A percentile compares a stretch with the other conserved stretches of the same genome.
These are phyloP conservation scores for Phaeomoniella chlamydospora DNA, from an alignment of 2,329 filamentous ascomycete genomes.

Conservation along the genomic window DNA sequence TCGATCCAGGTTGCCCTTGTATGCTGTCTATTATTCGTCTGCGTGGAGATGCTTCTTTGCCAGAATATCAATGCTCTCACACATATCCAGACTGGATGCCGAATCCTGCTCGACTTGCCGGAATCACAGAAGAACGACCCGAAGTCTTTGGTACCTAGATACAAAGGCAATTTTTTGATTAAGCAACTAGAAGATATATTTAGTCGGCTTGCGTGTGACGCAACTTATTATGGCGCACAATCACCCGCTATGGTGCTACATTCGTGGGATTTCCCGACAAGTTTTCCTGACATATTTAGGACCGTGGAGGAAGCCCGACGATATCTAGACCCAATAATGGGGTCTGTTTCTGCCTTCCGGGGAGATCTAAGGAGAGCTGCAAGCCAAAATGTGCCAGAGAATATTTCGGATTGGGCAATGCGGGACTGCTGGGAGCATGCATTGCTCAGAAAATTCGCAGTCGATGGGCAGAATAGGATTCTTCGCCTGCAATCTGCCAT, in stretches of 20 bases:
- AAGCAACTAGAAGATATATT: background rate
- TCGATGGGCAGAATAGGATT: background rate
- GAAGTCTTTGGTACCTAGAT: background rate
- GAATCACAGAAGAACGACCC: background rate
- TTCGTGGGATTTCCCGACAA: background rate
- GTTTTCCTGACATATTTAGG: background rate
- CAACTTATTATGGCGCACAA: background rate
- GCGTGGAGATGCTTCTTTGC: constrained; percentile 23
- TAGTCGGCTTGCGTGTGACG: background rate
- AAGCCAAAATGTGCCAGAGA: background rate
- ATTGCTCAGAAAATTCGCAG: background rate
- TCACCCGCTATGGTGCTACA: background rate
- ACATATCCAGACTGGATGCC: constrained; percentile 18
- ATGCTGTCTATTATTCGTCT: constrained; percentile 25
- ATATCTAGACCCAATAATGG: background rate
- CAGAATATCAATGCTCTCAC: constrained; percentile 12
- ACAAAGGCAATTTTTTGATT: background rate
- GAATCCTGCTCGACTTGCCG: constrained; percentile 11
- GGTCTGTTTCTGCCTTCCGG: background rate
- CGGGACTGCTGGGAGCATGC: background rate
- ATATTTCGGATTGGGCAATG: background rate
- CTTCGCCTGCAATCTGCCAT: background rate
- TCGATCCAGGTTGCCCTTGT: constrained; percentile 23
- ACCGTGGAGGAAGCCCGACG: background rate
- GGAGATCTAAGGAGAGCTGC: background rate